Evolutionary conservation across 2,329 filamentous ascomycete genomes (phyloP).

Genomic region (Calonectria pseudoturangicola): DNA sequence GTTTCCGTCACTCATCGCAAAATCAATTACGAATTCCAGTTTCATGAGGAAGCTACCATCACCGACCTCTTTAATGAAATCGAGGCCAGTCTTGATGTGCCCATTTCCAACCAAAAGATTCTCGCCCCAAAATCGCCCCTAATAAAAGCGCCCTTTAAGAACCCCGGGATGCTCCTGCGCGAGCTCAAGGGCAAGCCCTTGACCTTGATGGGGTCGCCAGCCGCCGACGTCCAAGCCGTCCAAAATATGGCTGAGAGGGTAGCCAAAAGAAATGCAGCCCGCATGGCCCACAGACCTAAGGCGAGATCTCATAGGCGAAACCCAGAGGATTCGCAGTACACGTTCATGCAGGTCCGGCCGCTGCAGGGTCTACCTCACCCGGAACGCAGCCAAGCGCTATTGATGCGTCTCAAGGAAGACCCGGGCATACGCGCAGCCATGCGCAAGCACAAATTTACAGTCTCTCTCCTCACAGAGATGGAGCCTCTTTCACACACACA

Average conservation of each 20-base stretch:
- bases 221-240: constrained; percentile 75
- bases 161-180: constrained; percentile 70
- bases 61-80: constrained; percentile 77
- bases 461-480: constrained; percentile 95
- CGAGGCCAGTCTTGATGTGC: constrained; percentile 74
- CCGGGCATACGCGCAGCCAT: constrained; percentile 90
- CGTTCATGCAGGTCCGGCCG: constrained; percentile 85
- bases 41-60: constrained; percentile 68
- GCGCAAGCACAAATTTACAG: constrained; percentile 88
- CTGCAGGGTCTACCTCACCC: constrained; percentile 86
- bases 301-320: constrained; percentile 47
- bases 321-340: constrained; percentile 81
- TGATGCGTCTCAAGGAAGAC: constrained; percentile 86
- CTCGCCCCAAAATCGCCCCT: constrained; percentile 79
- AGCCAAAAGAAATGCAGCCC: constrained; percentile 67
- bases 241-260: constrained; percentile 68
- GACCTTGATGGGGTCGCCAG: constrained; percentile 78
- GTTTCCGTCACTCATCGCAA: constrained; percentile 69
- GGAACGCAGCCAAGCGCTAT: constrained; percentile 80
- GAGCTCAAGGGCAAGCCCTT: constrained; percentile 75
- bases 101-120: constrained; percentile 79
- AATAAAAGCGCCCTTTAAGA: constrained; percentile 78
- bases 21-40: constrained; percentile 64
- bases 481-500: constrained; percentile 88
- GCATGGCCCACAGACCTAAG: constrained; percentile 57